Evolutionary conservation across 208 protist genomes (phyloP), one percentile per base, ranked within the genome.

Genomic region (Wallacemonas collosoma): DNA sequence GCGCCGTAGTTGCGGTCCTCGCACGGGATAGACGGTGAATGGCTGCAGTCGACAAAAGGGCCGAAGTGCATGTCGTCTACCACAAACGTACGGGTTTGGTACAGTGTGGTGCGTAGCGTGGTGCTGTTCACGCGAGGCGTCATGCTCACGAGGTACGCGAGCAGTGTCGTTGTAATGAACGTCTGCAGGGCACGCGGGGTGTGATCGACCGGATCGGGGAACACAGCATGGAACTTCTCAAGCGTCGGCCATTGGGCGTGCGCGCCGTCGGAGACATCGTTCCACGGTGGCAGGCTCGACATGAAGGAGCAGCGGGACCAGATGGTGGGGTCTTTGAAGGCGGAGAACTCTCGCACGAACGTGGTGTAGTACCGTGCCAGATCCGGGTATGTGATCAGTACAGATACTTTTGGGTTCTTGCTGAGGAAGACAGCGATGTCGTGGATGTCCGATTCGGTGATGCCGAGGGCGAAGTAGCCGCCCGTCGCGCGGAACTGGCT

Each of bases 1-100:
- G 87, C 87, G 39, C 83, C 87, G 75, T 81, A 92, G 72, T 89
- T 92, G 17, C 43, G 40, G 57, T 70, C 56, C 39, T 62, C 12
- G 47, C 81, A 90, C 26, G 53, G 45, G 3, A 0, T 72, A 2
- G 39, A 12, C 5, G 3, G 50, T 1, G 11, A 43, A 17, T 48
- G 55, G 44, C 2, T 48, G 58, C 75, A 82, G 15, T 55, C 11
- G 15, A 3, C 11, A 43, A 72, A 85, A 7, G 72, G 65, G 1
- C 79, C 83, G 40, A 79, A 75, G 4, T 50, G 39, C 53, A 82
- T 68, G 40, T 78, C 76, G 39, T 75, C 72, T 12, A 80, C 17
- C 3, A 60, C 58, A 4, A 85, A 17, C 55, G 75, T 55, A 45
- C 65, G 44, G 5, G 41, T 60, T 39, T 45, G 45, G 68, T 82